Conservation (phyloP, 2,329 filamentous ascomycete genomes). For the Myriangium duriaei region DNA sequence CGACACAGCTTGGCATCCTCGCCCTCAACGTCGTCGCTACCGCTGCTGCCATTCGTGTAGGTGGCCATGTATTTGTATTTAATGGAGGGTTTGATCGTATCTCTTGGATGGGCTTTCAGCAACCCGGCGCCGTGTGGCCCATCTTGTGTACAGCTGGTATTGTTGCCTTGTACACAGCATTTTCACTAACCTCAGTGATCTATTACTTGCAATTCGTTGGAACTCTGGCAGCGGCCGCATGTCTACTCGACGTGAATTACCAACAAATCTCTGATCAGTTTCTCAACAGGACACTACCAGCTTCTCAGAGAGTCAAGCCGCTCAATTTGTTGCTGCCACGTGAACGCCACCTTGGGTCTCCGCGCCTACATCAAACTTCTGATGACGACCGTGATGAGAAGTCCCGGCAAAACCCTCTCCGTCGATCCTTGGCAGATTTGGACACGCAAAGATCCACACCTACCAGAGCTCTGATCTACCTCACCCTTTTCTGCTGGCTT, state of each 20-base stretch:
- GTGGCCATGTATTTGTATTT: conserved; percentile 5
- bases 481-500: conserved; percentile 2
- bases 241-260: conserved; percentile 4
- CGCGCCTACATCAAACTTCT: not conserved
- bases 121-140: conserved; percentile 4
- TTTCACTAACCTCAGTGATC: not conserved
- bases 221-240: not conserved
- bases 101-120: not conserved
- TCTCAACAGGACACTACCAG: not conserved
- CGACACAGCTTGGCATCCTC: conserved; percentile 1
- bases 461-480: conserved; percentile 1
- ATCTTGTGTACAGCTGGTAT: conserved; percentile 2
- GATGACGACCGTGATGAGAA: not conserved
- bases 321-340: not conserved
- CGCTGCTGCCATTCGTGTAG: not conserved
- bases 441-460: not conserved
- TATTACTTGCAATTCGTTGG: not conserved
- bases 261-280: not conserved
- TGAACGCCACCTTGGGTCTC: not conserved
- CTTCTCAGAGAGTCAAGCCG: not conserved
- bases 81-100: not conserved
- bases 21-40: conserved; percentile 2
- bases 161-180: not conserved
- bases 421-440: conserved; percentile 1
- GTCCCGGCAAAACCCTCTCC: not conserved